phyloP scores from a whole-genome alignment of 1,139 yeast genomes.

The Pichia kudriavzevii region DNA sequence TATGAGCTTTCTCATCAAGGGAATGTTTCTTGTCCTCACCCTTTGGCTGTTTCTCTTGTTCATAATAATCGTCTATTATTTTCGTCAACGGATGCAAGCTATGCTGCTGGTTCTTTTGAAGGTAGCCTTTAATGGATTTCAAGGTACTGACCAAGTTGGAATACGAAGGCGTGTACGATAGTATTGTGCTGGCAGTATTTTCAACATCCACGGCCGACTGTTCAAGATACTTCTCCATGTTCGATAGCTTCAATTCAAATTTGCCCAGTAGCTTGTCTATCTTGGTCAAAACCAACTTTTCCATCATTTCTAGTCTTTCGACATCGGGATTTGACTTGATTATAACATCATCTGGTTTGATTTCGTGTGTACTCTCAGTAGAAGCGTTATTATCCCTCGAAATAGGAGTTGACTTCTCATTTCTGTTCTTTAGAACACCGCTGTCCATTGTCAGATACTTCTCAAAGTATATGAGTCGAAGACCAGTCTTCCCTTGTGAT shows the following conservation, averaged over 20 bases:
- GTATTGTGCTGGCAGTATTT: conserved; percentile 6
- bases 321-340: conserved; percentile 6
- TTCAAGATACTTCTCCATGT: conserved; percentile 44
- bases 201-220: conserved; percentile 13
- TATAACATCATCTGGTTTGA: too few species aligned
- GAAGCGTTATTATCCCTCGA: too few species aligned
- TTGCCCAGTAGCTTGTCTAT: conserved; percentile 46
- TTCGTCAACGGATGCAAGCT: conserved; percentile 33
- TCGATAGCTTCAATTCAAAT: conserved; percentile 46
- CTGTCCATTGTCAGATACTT: neutral
- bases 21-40: neutral
- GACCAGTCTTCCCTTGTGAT: too few species aligned
- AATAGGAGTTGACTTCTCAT: neutral
- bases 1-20: neutral
- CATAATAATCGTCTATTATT: conserved; percentile 43
- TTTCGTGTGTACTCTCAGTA: too few species aligned
- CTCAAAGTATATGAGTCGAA: too few species aligned
- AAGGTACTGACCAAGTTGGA: conserved; percentile 28
- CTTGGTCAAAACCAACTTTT: conserved; percentile 43
- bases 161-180: conserved; percentile 9
- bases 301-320: conserved; percentile 30
- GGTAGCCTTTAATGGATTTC: conserved; percentile 18
- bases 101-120: conserved; percentile 20
- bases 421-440: conserved; percentile 4
- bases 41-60: conserved; percentile 7